Evolutionary conservation across 768 basidiomycete genomes (phyloP).

Genomic region (Podaxis sp.): DNA sequence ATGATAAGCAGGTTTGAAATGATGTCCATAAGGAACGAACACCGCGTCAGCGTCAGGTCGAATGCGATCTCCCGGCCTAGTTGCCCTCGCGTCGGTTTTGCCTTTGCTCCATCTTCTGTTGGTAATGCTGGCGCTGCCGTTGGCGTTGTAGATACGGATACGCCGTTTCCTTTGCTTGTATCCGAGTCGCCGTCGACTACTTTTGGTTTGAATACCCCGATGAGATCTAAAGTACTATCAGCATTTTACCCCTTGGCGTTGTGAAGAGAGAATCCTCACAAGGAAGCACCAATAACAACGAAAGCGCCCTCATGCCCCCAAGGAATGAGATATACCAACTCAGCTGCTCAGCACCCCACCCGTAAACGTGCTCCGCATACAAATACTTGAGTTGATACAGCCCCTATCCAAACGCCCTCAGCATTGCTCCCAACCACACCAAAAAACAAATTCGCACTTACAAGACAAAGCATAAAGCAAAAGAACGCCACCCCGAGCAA

Average conservation of each 20-base stretch:
- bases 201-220: conserved; percentile 14
- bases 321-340: conserved; percentile 77
- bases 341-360: conserved; percentile 70
- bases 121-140: neutral
- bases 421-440: neutral
- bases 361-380: conserved; percentile 72
- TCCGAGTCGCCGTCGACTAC: neutral
- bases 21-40: conserved; percentile 67
- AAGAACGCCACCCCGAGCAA: conserved; percentile 64
- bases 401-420: conserved; percentile 41
- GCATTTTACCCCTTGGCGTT: neutral
- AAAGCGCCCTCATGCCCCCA: conserved; percentile 57
- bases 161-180: conserved; percentile 14
- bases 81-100: conserved; percentile 49
- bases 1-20: conserved; percentile 60
- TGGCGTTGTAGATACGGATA: neutral
- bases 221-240: neutral
- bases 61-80: conserved; percentile 68
- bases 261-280: conserved; percentile 27
- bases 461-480: conserved; percentile 62
- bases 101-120: conserved; percentile 28
- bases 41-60: conserved; percentile 61
- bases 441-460: conserved; percentile 32
- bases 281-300: conserved; percentile 51
- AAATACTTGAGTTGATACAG: conserved; percentile 80